A percentile compares a stretch with the other conserved stretches of the same genome.
These are phyloP conservation scores for Microbotryomycetes sp. DNA, from an alignment of 1,284 basidiomycete genomes.

Conservation along the genomic window DNA sequence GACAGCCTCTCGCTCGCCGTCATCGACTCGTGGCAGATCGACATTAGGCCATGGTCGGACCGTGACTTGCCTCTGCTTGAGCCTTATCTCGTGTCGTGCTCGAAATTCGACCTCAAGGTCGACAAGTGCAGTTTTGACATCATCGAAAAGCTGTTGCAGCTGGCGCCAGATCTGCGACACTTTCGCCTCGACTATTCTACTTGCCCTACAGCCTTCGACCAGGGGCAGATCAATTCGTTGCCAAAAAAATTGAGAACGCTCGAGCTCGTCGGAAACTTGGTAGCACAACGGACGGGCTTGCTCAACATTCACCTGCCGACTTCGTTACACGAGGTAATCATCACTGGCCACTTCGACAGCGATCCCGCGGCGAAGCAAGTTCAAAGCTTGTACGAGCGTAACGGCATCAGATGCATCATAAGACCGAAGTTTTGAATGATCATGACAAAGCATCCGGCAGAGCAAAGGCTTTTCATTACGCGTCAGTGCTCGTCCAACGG, in stretches of 20 bases:
- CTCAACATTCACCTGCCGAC: neutral
- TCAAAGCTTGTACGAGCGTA: no score
- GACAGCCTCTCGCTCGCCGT: neutral
- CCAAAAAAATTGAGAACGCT: neutral
- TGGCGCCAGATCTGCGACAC: neutral
- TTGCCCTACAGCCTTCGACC: neutral
- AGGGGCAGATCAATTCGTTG: neutral
- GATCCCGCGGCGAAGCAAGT: neutral
- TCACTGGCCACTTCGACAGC: neutral
- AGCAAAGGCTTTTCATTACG: no score
- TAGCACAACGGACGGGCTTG: neutral
- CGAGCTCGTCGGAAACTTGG: neutral
- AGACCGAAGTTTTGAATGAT: no score
- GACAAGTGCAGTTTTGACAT: neutral
- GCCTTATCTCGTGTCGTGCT: neutral
- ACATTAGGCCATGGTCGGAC: neutral
- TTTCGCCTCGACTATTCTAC: neutral
- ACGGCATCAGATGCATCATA: no score
- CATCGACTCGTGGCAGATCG: neutral
- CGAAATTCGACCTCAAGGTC: neutral
- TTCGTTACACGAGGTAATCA: neutral
- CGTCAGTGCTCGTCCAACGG: constrained; percentile 4
- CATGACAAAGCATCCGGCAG: constrained; percentile 3
- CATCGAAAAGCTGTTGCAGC: neutral
- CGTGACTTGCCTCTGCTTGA: neutral